Conservation (phyloP, 306 rosid species). For the Crotalaria pallida region DNA sequence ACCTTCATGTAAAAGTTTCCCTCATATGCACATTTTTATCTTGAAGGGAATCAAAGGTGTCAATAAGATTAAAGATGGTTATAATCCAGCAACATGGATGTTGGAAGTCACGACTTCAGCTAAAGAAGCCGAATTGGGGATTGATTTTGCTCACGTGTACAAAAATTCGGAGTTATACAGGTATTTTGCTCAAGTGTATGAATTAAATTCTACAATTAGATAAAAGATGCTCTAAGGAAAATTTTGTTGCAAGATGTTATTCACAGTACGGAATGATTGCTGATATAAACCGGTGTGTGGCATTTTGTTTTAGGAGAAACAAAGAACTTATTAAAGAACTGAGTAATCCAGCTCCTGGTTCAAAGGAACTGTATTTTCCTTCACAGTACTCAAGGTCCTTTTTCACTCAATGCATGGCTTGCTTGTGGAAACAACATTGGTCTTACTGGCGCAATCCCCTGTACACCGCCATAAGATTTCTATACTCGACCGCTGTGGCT, state of each 20-base stretch:
- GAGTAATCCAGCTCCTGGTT: slow-evolving; percentile 47
- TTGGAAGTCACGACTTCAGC: slow-evolving; percentile 34
- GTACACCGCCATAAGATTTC: slow-evolving; percentile 43
- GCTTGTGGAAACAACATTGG: slow-evolving; percentile 60
- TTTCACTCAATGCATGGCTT: slow-evolving; percentile 47
- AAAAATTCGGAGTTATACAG: slow-evolving; percentile 41
- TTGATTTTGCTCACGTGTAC: slow-evolving; percentile 38
- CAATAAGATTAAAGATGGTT: slow-evolving; percentile 38
- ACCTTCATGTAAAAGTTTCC: not conserved
- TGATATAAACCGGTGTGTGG: not conserved
- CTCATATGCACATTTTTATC: not conserved
- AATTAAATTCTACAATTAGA: not conserved
- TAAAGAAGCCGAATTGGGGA: slow-evolving; percentile 35
- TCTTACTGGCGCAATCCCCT: slow-evolving; percentile 60
- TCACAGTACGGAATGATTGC: not conserved
- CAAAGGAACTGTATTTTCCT: slow-evolving; percentile 38
- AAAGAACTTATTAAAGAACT: slow-evolving; percentile 36
- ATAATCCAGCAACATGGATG: slow-evolving; percentile 56
- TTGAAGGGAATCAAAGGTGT: slow-evolving; percentile 41
- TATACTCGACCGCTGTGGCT: slow-evolving; percentile 32
- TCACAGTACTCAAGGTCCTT: slow-evolving; percentile 41
- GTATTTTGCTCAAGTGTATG: slow-evolving; percentile 18
- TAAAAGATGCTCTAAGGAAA: not conserved
- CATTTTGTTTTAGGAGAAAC: slow-evolving; percentile 45
- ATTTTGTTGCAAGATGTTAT: not conserved